phyloP scores from a whole-genome alignment of 2,329 filamentous ascomycete genomes.

The Leptographium wingfieldii region DNA sequence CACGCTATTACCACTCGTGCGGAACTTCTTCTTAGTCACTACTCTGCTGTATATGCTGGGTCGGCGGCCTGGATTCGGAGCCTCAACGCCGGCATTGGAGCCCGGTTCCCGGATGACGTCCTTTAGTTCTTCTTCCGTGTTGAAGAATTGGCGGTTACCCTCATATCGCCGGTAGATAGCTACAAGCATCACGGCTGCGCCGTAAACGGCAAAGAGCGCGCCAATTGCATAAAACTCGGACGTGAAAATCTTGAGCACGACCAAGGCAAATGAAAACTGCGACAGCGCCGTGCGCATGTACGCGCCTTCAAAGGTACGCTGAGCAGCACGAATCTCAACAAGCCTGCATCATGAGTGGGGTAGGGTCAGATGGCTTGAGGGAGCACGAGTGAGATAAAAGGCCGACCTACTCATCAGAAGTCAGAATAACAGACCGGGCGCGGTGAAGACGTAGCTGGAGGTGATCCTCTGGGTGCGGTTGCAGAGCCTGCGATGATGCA shows the following conservation, averaged over 20 bases:
- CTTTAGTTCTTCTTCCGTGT: constrained; percentile 29
- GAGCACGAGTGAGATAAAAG: background rate
- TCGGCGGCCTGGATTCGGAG: constrained; percentile 1
- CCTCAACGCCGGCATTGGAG: constrained; percentile 1
- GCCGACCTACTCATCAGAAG: constrained; percentile 52
- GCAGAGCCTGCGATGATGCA: constrained; percentile 17
- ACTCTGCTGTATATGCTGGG: constrained; percentile 15
- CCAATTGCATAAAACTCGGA: constrained; percentile 93
- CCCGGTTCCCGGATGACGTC: constrained; percentile 15
- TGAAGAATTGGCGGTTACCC: constrained; percentile 90
- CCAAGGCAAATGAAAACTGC: constrained; percentile 88
- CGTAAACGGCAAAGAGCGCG: constrained; percentile 90
- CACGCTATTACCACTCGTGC: constrained; percentile 52
- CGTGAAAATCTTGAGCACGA: constrained; percentile 94
- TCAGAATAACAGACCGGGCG: constrained; percentile 71
- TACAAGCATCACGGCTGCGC: constrained; percentile 69
- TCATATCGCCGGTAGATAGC: constrained; percentile 79
- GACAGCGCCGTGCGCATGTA: constrained; percentile 91
- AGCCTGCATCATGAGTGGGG: constrained; percentile 35
- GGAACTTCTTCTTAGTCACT: constrained; percentile 40
- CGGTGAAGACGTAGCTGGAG: constrained; percentile 74
- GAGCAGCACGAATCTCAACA: constrained; percentile 86
- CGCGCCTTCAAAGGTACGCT: constrained; percentile 93
- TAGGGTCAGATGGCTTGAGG: background rate
- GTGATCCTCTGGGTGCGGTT: constrained; percentile 49